phyloP scores from a whole-genome alignment of 441 rosid genomes.

The Gossypium gossypioides region DNA sequence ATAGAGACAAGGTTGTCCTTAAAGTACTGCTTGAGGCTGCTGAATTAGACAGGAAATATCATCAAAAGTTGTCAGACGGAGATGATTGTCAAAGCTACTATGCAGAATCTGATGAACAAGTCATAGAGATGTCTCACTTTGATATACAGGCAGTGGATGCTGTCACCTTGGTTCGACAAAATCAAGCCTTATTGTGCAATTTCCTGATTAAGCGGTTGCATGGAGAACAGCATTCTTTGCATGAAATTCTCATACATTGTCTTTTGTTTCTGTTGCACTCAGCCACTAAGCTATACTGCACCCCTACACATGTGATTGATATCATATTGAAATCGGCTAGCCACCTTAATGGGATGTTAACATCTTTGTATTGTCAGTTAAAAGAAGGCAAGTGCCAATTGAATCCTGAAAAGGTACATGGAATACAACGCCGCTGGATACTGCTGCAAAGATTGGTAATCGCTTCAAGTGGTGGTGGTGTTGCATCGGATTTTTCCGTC shows the following conservation, averaged over 20 bases:
- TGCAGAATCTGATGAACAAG: slow-evolving; percentile 39
- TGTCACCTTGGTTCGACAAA: slow-evolving; percentile 70
- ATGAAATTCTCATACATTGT: slow-evolving; percentile 67
- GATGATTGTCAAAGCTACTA: slow-evolving; percentile 21
- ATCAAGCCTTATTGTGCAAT: slow-evolving; percentile 54
- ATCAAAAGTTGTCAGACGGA: slow-evolving; percentile 27
- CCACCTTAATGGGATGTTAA: slow-evolving; percentile 45
- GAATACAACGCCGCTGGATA: slow-evolving; percentile 53
- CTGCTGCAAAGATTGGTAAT: slow-evolving; percentile 63
- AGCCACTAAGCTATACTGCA: slow-evolving; percentile 56
- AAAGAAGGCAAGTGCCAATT: slow-evolving; percentile 43
- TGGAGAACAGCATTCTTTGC: slow-evolving; percentile 58
- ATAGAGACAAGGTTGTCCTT: slow-evolving; percentile 69
- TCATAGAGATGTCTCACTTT: slow-evolving; percentile 40
- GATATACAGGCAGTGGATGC: slow-evolving; percentile 59
- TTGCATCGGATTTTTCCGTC: slow-evolving; percentile 36
- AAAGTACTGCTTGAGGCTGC: slow-evolving; percentile 69
- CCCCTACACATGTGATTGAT: slow-evolving; percentile 52
- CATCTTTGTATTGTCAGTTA: slow-evolving; percentile 35
- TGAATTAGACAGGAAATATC: slow-evolving; percentile 50
- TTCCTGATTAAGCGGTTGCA: slow-evolving; percentile 54
- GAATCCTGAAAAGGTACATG: slow-evolving; percentile 38
- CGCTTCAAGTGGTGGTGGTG: slow-evolving; percentile 58
- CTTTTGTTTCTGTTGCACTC: slow-evolving; percentile 63
- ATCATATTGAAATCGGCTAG: slow-evolving; percentile 55